A percentile compares a stretch with the other conserved stretches of the same genome.
Conservation (phyloP, 371 early-diverging fungal species). For the Mortierella sp. region DNA sequence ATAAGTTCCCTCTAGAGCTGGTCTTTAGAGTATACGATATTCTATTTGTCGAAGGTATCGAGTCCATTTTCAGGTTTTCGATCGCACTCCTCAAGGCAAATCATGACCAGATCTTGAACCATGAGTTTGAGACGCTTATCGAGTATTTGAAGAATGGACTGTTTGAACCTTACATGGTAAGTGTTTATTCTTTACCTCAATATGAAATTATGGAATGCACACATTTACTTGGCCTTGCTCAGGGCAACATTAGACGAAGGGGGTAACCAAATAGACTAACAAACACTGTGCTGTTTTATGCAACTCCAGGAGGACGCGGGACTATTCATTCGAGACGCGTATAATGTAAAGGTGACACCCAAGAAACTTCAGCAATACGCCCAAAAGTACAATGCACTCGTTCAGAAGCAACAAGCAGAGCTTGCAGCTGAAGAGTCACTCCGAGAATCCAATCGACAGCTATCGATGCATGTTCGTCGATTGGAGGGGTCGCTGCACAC, state of each 20-base stretch:
- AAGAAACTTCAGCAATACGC: constrained; percentile 76
- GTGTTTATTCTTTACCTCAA: neutral
- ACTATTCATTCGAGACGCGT: constrained; percentile 81
- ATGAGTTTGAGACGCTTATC: constrained; percentile 85
- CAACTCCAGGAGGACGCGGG: constrained; percentile 59
- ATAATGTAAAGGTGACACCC: constrained; percentile 73
- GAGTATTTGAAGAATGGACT: constrained; percentile 86
- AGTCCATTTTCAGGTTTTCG: constrained; percentile 82
- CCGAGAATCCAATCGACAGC: constrained; percentile 74
- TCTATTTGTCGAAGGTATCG: constrained; percentile 92
- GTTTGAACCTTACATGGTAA: constrained; percentile 71
- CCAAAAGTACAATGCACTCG: constrained; percentile 72
- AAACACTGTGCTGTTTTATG: too few species aligned
- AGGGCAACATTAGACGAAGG: too few species aligned
- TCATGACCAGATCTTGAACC: constrained; percentile 75
- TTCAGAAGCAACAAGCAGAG: constrained; percentile 73
- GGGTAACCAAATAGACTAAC: too few species aligned
- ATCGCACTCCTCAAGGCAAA: constrained; percentile 89
- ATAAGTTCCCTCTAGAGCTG: constrained; percentile 90
- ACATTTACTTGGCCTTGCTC: too few species aligned
- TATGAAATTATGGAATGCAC: too few species aligned
- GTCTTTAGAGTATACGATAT: constrained; percentile 93
- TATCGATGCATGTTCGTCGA: constrained; percentile 67
- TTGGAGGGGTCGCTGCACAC: constrained; percentile 70
- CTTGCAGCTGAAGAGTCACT: constrained; percentile 72